These are phyloP conservation scores for Trichoderma reesei DNA, from an alignment of 495 filamentous ascomycete genomes.

Conservation along the genomic window DNA sequence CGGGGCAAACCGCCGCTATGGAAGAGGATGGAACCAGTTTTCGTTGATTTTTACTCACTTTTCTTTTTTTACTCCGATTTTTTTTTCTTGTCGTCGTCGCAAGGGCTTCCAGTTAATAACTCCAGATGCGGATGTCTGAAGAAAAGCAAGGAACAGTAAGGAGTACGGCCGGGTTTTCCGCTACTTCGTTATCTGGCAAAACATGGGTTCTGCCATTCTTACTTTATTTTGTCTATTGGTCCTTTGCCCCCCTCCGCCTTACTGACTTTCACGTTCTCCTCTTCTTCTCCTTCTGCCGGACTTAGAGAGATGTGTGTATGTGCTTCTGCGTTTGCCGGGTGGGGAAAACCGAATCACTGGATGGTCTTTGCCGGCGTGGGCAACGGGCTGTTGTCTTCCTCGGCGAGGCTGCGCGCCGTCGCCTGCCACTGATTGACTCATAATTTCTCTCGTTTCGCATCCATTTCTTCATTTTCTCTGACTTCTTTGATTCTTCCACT, in stretches of 20 bases:
- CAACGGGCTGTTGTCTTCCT: not conserved
- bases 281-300: constrained; percentile 16
- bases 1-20: not conserved
- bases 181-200: constrained; percentile 9
- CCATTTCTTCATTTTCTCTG: not conserved
- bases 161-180: constrained; percentile 14
- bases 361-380: not conserved
- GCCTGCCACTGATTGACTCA: not conserved
- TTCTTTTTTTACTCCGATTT: not conserved
- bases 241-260: constrained; percentile 14
- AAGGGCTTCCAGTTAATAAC: not conserved
- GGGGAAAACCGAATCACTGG: constrained; percentile 1
- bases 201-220: not conserved
- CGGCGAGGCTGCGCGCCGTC: not conserved
- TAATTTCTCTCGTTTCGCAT: not conserved
- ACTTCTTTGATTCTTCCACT: not conserved
- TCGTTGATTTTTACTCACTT: no score
- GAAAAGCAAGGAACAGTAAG: constrained; percentile 9
- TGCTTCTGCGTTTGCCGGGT: constrained; percentile 5
- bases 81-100: not conserved
- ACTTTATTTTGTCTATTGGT: constrained; percentile 17
- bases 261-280: not conserved
- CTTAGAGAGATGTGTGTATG: constrained; percentile 8
- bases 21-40: not conserved
- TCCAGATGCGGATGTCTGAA: constrained; percentile 3